Evolutionary conservation across 352 stramenopile species (phyloP).

Genomic region (Phytophthora syringae): DNA sequence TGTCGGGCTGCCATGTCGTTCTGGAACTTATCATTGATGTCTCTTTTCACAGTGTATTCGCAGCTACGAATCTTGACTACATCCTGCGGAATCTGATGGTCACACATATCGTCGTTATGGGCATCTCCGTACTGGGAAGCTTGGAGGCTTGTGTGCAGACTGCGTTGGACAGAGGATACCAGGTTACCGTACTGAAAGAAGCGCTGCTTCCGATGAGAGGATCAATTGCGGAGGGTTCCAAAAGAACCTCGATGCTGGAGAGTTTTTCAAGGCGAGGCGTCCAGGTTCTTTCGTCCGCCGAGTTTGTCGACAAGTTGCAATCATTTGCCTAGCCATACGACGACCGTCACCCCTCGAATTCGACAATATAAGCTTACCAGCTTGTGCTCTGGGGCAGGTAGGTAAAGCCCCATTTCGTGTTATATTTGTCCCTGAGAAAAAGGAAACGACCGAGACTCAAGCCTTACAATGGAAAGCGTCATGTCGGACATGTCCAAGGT

Average conservation of each 20-base stretch:
- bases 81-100: constrained; percentile 88
- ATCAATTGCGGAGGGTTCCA: not conserved
- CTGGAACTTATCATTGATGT: constrained; percentile 7
- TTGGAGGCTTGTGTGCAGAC: constrained; percentile 83
- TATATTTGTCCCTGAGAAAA: too few species aligned
- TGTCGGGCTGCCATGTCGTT: not conserved
- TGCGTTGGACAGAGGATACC: constrained; percentile 88
- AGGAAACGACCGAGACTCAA: constrained; percentile 2
- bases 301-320: constrained; percentile 47
- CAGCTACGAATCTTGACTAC: constrained; percentile 90
- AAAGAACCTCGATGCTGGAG: constrained; percentile 35
- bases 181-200: constrained; percentile 87
- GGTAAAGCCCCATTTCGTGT: not conserved
- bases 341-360: too few species aligned
- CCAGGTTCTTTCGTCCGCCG: constrained; percentile 34
- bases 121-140: constrained; percentile 85
- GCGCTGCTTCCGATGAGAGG: constrained; percentile 46
- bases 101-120: constrained; percentile 85
- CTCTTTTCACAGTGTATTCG: constrained; percentile 73
- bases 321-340: constrained; percentile 46
- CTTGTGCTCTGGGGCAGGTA: not conserved
- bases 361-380: too few species aligned
- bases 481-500: constrained; percentile 17
- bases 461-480: not conserved
- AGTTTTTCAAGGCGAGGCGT: constrained; percentile 34